phyloP scores from a whole-genome alignment of 495 filamentous ascomycete species.

The Neurospora sp. region DNA sequence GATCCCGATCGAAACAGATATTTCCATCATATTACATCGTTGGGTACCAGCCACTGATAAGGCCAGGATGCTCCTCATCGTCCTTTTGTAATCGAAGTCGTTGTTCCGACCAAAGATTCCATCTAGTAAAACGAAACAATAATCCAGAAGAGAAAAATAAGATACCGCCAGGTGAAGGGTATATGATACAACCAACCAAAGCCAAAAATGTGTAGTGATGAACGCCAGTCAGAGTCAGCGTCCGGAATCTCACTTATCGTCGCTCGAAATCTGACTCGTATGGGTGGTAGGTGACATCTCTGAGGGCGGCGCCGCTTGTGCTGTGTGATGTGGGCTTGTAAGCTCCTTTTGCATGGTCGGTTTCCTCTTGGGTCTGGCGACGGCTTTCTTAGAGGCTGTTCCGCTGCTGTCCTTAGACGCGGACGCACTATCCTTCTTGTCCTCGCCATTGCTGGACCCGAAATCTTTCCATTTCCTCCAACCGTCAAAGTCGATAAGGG shows the following conservation, averaged over 20 bases:
- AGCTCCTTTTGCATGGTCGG: neutral
- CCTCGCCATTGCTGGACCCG: neutral
- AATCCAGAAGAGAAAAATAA: neutral
- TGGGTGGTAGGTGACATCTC: neutral
- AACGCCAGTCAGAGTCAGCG: neutral
- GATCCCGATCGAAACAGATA: neutral
- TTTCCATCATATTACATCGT: neutral
- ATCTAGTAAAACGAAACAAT: neutral
- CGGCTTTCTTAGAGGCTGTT: neutral
- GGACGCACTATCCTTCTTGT: neutral
- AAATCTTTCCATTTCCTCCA: conserved; percentile 95
- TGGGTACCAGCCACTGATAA: neutral
- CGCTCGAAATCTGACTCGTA: neutral
- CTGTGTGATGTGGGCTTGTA: neutral
- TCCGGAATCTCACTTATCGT: neutral
- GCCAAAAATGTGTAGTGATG: neutral
- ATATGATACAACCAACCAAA: neutral
- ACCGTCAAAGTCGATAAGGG: conserved; percentile 94
- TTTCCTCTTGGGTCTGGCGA: neutral
- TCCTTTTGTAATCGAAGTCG: neutral
- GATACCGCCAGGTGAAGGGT: neutral
- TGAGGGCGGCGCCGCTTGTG: neutral
- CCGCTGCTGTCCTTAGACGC: neutral
- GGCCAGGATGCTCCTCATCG: neutral
- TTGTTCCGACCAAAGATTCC: neutral